These are phyloP conservation scores for Leucosporidium creatinivorum DNA, from an alignment of 768 basidiomycete species.

Conservation along the genomic window DNA sequence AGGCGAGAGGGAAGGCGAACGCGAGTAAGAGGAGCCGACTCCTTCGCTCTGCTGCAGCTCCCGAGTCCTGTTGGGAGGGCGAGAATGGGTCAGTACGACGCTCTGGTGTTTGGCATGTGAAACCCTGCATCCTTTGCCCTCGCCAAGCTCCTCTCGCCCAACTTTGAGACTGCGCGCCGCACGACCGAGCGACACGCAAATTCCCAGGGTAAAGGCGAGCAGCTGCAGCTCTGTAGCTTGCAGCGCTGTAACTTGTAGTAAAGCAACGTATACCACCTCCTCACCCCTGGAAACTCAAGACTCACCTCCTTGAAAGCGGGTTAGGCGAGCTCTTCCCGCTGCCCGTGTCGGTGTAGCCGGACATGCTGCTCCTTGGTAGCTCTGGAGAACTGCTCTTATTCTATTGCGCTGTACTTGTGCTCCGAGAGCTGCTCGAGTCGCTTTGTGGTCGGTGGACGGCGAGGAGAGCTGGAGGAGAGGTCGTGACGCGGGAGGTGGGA, in stretches of 20 bases:
- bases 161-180: not conserved
- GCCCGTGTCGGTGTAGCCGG: too few species aligned
- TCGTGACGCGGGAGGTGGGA: too few species aligned
- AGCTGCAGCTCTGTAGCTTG: not conserved
- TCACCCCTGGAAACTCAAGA: constrained; percentile 10
- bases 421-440: too few species aligned
- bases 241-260: not conserved
- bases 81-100: constrained; percentile 15
- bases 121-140: not conserved
- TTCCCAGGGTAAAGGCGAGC: too few species aligned
- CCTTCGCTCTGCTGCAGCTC: constrained; percentile 75
- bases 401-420: too few species aligned
- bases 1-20: constrained; percentile 58
- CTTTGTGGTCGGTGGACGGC: too few species aligned
- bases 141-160: not conserved
- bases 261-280: not conserved
- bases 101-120: constrained; percentile 5
- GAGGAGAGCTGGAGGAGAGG: too few species aligned
- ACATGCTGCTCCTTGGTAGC: too few species aligned
- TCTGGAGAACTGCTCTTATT: too few species aligned
- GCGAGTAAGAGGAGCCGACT: constrained; percentile 63
- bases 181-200: not conserved
- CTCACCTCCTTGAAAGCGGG: constrained; percentile 77
- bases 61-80: constrained; percentile 56
- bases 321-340: constrained; percentile 46